Evolutionary conservation across 208 protist species (phyloP), one percentile per base, ranked within the genome.

Genomic region (Leishmania amazonensis): DNA sequence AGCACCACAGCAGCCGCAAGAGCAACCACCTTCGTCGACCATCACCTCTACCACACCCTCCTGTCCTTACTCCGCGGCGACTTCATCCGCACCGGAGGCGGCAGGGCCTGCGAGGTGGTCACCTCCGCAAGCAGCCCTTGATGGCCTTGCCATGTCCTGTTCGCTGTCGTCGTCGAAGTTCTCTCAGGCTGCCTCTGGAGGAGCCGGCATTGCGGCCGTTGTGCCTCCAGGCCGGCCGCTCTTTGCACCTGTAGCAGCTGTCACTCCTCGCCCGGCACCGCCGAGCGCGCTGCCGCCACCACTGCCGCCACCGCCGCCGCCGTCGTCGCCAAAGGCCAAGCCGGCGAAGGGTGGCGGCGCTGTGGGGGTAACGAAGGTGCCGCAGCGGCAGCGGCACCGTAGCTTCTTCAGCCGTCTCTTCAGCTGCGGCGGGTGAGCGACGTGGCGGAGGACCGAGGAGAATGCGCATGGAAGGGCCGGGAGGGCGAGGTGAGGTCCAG

Each of bases 361-460:
- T 45, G 76, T 60, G 21, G 72, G 35, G n/a, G 40, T 35, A 24
- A 45, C 9, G 42, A 51, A 73, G 68, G 21, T 49, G 28, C 49
- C 68, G 54, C 11, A 58, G 40, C 60, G 65, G 9, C 73, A 57
- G 40, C 47, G 62, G 4, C 67, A 47, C 64, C 65, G 60, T 38
- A 65, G 40, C 6, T 35, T 79, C n/a, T 70, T 83, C 2, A 49
- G 57, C 57, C 64, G 80, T 35, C 57, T 83, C 19, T 83, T 83
- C 42, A 51, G 45, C 13, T 83, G 80, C 19, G 57, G 62, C 40
- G 74, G 75, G 15, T 64, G 64, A 57, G 15, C 28, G 42, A 73
- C 1, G 24, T 51, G 19, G 42, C 0, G 60, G 60, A 67, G 8
- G 3, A 3, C n/a, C n/a, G 60, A 67, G 60, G n/a, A 9, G 31